Conservation (phyloP, 495 filamentous ascomycete genomes). For the Daldinia bambusicola region DNA sequence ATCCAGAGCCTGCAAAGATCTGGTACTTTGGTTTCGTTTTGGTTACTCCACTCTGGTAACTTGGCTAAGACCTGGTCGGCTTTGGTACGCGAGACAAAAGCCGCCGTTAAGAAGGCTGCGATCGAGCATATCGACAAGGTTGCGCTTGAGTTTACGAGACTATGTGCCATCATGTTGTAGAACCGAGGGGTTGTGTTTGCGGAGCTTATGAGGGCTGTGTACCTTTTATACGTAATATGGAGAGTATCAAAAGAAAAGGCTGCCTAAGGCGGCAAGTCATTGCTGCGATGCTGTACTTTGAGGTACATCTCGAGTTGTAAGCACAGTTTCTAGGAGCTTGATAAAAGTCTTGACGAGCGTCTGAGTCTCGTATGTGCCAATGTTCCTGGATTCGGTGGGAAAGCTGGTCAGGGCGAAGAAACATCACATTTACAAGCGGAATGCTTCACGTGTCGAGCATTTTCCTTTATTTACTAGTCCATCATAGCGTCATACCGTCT, state of each 20-base stretch:
- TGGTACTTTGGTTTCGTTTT: constrained; percentile 49
- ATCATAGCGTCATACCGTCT: neutral
- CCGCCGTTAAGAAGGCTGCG: constrained; percentile 42
- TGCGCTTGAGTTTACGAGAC: constrained; percentile 39
- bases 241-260: neutral
- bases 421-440: neutral
- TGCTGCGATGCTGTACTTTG: neutral
- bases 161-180: constrained; percentile 45
- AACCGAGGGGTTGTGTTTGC: neutral
- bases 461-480: neutral
- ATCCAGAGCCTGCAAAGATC: constrained; percentile 6
- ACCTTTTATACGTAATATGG: neutral
- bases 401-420: neutral
- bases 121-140: constrained; percentile 12
- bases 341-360: neutral
- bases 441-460: neutral
- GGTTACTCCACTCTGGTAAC: constrained; percentile 36
- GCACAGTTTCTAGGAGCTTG: neutral
- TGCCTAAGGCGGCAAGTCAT: neutral
- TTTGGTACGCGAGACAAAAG: constrained; percentile 43
- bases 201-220: neutral
- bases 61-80: constrained; percentile 19
- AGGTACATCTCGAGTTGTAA: neutral
- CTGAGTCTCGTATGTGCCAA: neutral
- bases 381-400: neutral